Percentiles rank a stretch among this genome's conserved stretches.
These are phyloP conservation scores for Neurospora discreta DNA, from an alignment of 495 filamentous ascomycete species.

Conservation along the genomic window DNA sequence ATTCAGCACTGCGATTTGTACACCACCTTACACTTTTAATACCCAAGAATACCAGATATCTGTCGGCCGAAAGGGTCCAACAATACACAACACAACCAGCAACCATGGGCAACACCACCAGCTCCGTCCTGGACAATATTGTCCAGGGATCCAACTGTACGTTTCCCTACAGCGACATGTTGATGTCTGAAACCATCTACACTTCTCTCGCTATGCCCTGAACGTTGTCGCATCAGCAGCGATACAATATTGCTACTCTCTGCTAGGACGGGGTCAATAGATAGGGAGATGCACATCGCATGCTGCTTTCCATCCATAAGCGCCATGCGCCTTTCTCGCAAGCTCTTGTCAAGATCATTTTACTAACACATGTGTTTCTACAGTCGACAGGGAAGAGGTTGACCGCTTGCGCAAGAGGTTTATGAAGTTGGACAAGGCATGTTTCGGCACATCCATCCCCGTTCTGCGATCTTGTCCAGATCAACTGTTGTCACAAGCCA, in stretches of 20 bases:
- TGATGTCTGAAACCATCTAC: neutral
- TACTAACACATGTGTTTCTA: neutral
- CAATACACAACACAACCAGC: constrained; percentile 7
- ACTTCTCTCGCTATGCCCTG: neutral
- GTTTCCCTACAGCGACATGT: constrained; percentile 1
- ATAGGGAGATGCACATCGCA: neutral
- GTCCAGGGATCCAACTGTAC: constrained; percentile 92
- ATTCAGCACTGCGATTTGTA: neutral
- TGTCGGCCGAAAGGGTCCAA: neutral
- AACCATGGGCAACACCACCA: constrained; percentile 74
- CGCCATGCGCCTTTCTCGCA: neutral
- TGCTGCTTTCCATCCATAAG: neutral
- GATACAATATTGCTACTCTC: neutral
- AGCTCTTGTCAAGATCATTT: neutral
- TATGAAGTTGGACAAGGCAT: constrained; percentile 97
- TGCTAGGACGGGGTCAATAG: neutral
- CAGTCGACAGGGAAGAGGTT: constrained; percentile 95
- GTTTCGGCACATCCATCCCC: constrained; percentile 2
- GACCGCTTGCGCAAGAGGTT: constrained; percentile 92
- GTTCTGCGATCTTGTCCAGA: neutral
- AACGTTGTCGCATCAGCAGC: neutral
- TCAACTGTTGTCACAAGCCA: neutral
- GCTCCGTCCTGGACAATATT: constrained; percentile 84
- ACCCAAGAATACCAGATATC: neutral
- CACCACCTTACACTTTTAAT: neutral